These are phyloP conservation scores for Cyphellophora attinorum DNA, from an alignment of 2,329 filamentous ascomycete species.

Conservation along the genomic window DNA sequence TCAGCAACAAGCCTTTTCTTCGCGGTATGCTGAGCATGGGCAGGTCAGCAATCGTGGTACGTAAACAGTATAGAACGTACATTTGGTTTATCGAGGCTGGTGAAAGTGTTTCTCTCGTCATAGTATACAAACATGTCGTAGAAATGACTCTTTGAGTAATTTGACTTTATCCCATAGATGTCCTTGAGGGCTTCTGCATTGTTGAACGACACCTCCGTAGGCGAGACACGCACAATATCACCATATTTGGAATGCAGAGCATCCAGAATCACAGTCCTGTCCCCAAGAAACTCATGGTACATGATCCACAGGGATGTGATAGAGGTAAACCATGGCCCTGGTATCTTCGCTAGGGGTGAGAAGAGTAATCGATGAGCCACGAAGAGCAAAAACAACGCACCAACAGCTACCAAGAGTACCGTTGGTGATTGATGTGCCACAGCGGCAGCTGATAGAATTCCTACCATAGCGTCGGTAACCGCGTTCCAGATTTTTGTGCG, in stretches of 20 bases:
- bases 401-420: no score
- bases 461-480: no score
- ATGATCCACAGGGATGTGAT: constrained; percentile 10
- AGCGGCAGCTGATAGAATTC: no score
- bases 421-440: no score
- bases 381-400: no score
- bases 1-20: constrained; percentile 57
- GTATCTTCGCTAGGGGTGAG: no score
- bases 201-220: constrained; percentile 59
- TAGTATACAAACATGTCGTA: constrained; percentile 27
- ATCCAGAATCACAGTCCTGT: constrained; percentile 37
- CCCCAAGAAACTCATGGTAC: constrained; percentile 7
- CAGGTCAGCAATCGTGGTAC: constrained; percentile 1
- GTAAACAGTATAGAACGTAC: constrained; percentile 1
- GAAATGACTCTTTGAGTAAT: constrained; percentile 22
- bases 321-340: constrained; percentile 13
- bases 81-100: constrained; percentile 7
- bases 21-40: constrained; percentile 39
- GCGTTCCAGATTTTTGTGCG: no score
- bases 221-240: constrained; percentile 54
- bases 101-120: constrained; percentile 16
- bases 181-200: constrained; percentile 46
- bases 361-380: no score
- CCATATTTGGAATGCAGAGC: constrained; percentile 50
- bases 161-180: constrained; percentile 44